These are phyloP conservation scores for Erysimum cheiranthoides DNA, from an alignment of 345 rosid genomes.

Conservation along the genomic window DNA sequence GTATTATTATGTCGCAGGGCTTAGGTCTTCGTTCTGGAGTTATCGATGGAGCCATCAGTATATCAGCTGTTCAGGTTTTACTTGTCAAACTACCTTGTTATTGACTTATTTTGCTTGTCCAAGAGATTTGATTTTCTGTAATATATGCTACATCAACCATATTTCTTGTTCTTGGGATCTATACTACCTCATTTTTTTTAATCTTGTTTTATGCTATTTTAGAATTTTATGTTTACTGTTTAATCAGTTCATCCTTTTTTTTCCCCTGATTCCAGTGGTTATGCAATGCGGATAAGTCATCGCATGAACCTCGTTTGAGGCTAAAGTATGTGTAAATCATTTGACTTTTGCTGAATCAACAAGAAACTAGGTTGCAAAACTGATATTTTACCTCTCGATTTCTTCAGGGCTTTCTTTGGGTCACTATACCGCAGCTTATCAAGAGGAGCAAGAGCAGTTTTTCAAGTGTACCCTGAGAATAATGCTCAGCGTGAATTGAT, in stretches of 20 bases:
- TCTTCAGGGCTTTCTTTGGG: slow-evolving; percentile 81
- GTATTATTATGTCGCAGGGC: slow-evolving; percentile 58
- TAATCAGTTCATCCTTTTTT: background rate
- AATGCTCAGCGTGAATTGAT: slow-evolving; percentile 83
- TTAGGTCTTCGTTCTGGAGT: slow-evolving; percentile 85
- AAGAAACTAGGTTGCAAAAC: background rate
- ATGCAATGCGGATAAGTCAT: slow-evolving; percentile 98
- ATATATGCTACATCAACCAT: background rate
- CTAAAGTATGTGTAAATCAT: slow-evolving; percentile 64
- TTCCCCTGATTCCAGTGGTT: slow-evolving; percentile 62
- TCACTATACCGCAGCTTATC: slow-evolving; percentile 80
- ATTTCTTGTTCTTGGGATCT: background rate
- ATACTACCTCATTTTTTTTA: background rate
- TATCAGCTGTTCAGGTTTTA: slow-evolving; percentile 89
- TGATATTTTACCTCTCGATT: slow-evolving; percentile 16
- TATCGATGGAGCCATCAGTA: slow-evolving; percentile 94
- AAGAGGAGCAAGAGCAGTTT: slow-evolving; percentile 92
- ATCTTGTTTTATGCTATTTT: background rate
- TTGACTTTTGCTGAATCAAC: background rate
- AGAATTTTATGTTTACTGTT: background rate
- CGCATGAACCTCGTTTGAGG: slow-evolving; percentile 86
- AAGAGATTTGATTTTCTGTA: background rate
- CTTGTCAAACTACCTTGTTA: slow-evolving; percentile 6
- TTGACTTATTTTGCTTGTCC: background rate
- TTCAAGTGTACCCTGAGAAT: slow-evolving; percentile 91